Percentiles rank a stretch among this genome's conserved stretches.
Conservation (phyloP, 225 moss, liverwort and hornwort species). For the Bryoerythrophyllum caledonicum region DNA sequence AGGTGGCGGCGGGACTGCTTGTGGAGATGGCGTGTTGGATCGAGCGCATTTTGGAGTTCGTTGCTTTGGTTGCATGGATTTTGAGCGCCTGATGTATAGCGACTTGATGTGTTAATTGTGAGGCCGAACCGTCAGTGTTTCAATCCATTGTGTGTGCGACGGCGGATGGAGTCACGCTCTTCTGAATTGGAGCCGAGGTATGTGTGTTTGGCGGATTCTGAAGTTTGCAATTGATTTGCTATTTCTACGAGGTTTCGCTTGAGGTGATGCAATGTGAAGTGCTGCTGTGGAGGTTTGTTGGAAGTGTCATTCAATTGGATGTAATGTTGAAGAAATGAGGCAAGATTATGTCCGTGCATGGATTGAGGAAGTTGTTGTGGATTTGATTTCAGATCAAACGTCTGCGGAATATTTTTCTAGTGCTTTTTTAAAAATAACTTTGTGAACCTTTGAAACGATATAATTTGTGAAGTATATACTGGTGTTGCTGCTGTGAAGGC, state of each 20-base stretch:
- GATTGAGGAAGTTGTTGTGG: neutral
- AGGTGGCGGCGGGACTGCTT: too few species aligned
- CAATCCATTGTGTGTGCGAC: neutral
- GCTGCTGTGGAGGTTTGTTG: neutral
- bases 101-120: neutral
- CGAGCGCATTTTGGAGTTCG: neutral
- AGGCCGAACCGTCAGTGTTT: neutral
- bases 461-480: neutral
- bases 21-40: neutral
- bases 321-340: neutral
- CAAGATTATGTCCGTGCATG: neutral
- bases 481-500: neutral
- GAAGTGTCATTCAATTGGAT: neutral
- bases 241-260: neutral
- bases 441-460: too few species aligned
- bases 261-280: neutral
- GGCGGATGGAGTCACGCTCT: neutral
- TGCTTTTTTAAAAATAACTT: neutral
- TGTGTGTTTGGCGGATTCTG: neutral
- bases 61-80: neutral
- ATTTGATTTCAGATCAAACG: neutral
- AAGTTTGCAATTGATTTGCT: neutral
- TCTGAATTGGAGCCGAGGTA: neutral
- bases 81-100: neutral
- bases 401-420: neutral